phyloP scores from a whole-genome alignment of 768 basidiomycete genomes.

The Chalciporus piperatus region DNA sequence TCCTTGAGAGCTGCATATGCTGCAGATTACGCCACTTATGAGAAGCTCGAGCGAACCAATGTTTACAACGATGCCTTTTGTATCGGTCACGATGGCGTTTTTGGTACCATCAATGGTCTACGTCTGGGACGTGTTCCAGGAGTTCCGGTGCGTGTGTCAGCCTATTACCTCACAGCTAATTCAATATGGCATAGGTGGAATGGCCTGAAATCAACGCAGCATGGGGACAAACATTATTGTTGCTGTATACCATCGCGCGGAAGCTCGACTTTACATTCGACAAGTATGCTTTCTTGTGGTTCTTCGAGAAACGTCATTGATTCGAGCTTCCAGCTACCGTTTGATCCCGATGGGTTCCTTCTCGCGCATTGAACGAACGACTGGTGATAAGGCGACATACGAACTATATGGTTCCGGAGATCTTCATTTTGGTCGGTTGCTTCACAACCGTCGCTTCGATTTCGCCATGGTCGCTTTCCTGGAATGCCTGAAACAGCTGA shows the following conservation, averaged over 20 bases:
- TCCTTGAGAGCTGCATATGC: conserved; percentile 76
- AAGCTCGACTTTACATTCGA: conserved; percentile 90
- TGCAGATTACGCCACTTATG: conserved; percentile 70
- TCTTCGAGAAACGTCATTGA: conserved; percentile 7
- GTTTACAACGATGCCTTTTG: conserved; percentile 96
- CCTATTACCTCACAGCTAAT: conserved; percentile 3
- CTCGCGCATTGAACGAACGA: conserved; percentile 83
- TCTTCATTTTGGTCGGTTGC: conserved; percentile 77
- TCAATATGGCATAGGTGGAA: conserved; percentile 63
- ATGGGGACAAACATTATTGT: conserved; percentile 93
- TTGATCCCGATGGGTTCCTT: conserved; percentile 94
- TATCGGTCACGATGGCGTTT: conserved; percentile 90
- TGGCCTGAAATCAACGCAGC: conserved; percentile 99
- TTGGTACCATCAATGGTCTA: conserved; percentile 97
- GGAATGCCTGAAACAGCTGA: conserved; percentile 89
- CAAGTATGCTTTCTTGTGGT: conserved; percentile 48
- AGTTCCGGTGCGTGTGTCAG: conserved; percentile 56
- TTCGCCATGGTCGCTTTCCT: conserved; percentile 95
- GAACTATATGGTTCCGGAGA: conserved; percentile 96
- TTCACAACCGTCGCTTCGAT: conserved; percentile 96
- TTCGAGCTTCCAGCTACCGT: conserved; percentile 59
- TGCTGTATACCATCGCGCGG: conserved; percentile 86
- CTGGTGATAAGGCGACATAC: conserved; percentile 79
- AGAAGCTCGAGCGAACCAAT: conserved; percentile 87
- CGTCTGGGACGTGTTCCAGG: conserved; percentile 85